Conservation (phyloP, 352 stramenopile genomes). For the Pythium diclinum region DNA sequence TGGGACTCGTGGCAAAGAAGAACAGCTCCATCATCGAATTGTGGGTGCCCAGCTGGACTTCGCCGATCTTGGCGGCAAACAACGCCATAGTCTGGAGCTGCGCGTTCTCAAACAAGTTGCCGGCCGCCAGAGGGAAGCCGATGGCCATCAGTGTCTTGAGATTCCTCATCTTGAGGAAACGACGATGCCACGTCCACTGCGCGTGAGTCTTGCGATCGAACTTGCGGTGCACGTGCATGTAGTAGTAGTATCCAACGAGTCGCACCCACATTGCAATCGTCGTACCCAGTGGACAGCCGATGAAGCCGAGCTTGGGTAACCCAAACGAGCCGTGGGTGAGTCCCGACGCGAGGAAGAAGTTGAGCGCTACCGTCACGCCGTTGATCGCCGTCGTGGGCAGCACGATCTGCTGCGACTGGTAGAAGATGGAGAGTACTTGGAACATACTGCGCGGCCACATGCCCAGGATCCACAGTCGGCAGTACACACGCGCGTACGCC, state of each 20-base stretch:
- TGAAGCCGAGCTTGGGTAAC: conserved; percentile 24
- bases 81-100: conserved; percentile 78
- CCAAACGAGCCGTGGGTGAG: conserved; percentile 45
- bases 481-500: conserved; percentile 54
- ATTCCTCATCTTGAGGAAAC: conserved; percentile 35
- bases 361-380: conserved; percentile 48
- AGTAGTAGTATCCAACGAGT: conserved; percentile 53
- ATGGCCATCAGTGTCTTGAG: conserved; percentile 48
- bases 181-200: conserved; percentile 45
- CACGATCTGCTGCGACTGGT: conserved; percentile 81
- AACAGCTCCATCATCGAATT: conserved; percentile 87
- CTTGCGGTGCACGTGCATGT: conserved; percentile 65
- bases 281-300: conserved; percentile 61
- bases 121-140: conserved; percentile 48
- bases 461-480: conserved; percentile 59
- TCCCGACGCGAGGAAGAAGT: conserved; percentile 17
- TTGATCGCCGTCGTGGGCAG: conserved; percentile 66
- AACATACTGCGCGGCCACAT: conserved; percentile 83
- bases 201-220: conserved; percentile 28
- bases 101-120: conserved; percentile 74
- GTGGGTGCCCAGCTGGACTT: conserved; percentile 72
- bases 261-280: conserved; percentile 46
- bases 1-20: conserved; percentile 82
- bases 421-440: conserved; percentile 71
- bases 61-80: conserved; percentile 60